phyloP scores from a whole-genome alignment of 176 grass and related monocot species.

The Juncus inflexus region DNA sequence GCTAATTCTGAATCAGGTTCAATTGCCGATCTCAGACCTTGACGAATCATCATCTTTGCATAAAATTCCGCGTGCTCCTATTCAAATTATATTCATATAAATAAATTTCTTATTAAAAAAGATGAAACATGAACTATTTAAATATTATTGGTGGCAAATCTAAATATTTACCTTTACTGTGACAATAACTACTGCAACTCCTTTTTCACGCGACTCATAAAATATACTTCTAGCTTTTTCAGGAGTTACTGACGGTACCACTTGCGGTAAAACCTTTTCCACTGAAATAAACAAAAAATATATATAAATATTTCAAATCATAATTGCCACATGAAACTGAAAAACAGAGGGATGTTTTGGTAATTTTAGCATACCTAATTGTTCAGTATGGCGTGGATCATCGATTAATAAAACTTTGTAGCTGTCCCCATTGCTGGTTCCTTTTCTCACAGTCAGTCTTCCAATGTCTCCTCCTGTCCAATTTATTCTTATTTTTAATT shows the following conservation, averaged over 20 bases:
- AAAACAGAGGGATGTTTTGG: neutral
- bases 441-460: conserved; percentile 35
- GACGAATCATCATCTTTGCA: conserved; percentile 53
- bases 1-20: conserved; percentile 60
- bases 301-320: neutral
- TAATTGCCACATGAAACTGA: neutral
- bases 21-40: conserved; percentile 55
- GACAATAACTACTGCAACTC: conserved; percentile 53
- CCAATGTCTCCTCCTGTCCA: conserved; percentile 48
- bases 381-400: conserved; percentile 58
- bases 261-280: conserved; percentile 56
- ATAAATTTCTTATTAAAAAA: too few species aligned
- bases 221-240: conserved; percentile 51
- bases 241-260: conserved; percentile 49
- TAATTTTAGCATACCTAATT: conserved; percentile 40
- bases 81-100: conserved; percentile 7
- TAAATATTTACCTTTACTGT: conserved; percentile 48
- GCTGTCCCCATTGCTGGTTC: conserved; percentile 47
- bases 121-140: too few species aligned
- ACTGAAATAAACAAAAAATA: conserved; percentile 34
- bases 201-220: conserved; percentile 48
- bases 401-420: conserved; percentile 69
- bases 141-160: neutral
- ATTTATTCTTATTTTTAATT: conserved; percentile 11
- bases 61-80: conserved; percentile 86